Base-by-base conservation (phyloP, 2,329 filamentous ascomycete genomes). In the Ilyonectria mors-panacis region DNA sequence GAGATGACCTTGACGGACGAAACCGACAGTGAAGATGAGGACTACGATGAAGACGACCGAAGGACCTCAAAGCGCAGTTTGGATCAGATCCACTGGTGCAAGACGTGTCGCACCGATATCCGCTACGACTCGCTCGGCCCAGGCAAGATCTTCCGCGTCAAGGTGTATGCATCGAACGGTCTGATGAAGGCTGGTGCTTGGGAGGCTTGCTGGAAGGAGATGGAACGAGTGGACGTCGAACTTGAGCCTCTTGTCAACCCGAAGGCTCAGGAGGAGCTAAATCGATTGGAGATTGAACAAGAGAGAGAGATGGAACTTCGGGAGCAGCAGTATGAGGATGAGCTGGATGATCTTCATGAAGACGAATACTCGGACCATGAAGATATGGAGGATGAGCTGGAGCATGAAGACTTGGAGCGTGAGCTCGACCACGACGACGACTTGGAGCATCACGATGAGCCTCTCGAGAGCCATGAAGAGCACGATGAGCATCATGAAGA, bases 201-300 rank as follows among this genome's bases (percentile, higher is more conserved):
- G 96, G 89, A 89, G 5, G 95, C 95, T 2, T 95, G 94, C 65
- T 99, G 95, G 95, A 93, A 90, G 73, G 95, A 98, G 81, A 99
- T 99, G 96, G 96, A 99, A 82, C 89, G 95, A n/a, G 94, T 98
- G 0, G 96, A 99, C 77, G 93, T 97, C 1, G 95, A 98, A 80
- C 89, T 99, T 59, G 89, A 93, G 74, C 93, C 96, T 4, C 88
- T 91, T 76, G 86, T 94, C 12, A 88, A 90, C 19, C 79, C 87
- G 0, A 81, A 84, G 1, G 77, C 92, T 13, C 86, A 90, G 60
- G 85, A 86, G 19, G 88, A 90, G 70, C 81, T 94, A 21, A 88
- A 90, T 65, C 82, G 82, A n/a, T 80, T 91, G 9, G 84, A 83
- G 42, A 80, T 81, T 8, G 80, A 83, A 39, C 82, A 84, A 63